Evolutionary conservation across 495 filamentous ascomycete species (phyloP).

Genomic region (Astrocystis sublimbata): DNA sequence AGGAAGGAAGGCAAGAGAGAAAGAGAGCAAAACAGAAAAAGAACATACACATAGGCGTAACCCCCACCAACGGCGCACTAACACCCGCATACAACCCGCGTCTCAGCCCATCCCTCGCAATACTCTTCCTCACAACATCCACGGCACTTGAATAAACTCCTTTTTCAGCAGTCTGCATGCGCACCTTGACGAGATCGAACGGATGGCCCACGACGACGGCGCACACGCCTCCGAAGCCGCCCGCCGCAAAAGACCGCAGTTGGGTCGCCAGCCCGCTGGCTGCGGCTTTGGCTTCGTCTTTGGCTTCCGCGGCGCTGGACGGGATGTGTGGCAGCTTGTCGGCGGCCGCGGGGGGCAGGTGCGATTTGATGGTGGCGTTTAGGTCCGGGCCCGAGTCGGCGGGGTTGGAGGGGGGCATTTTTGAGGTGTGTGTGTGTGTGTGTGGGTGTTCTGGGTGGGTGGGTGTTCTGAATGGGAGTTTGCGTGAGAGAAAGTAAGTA

Average conservation of each 20-base stretch:
- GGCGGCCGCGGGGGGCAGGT: constrained; percentile 39
- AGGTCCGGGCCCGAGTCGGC: too few species aligned
- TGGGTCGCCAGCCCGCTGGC: constrained; percentile 47
- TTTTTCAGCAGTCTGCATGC: constrained; percentile 91
- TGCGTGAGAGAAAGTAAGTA: too few species aligned
- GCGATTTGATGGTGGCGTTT: constrained; percentile 27
- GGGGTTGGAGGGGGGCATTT: too few species aligned
- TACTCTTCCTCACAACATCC: constrained; percentile 84
- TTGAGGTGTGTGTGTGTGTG: too few species aligned
- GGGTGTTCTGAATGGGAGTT: too few species aligned
- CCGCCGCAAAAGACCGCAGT: constrained; percentile 80
- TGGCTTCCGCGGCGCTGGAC: constrained; percentile 51
- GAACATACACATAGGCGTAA: constrained; percentile 96
- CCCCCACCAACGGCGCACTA: constrained; percentile 87
- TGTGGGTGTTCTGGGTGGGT: too few species aligned
- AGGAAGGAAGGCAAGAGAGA: too few species aligned
- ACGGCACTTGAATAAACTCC: constrained; percentile 88
- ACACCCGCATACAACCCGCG: constrained; percentile 96
- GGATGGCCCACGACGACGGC: constrained; percentile 93
- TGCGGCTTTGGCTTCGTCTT: constrained; percentile 49
- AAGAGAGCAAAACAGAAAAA: too few species aligned
- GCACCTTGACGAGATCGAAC: constrained; percentile 96
- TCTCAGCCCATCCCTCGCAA: constrained; percentile 82
- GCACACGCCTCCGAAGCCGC: constrained; percentile 90
- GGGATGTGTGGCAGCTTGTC: constrained; percentile 49